Conservation (phyloP, 805 yeast species). For the Starmerella floris region DNA sequence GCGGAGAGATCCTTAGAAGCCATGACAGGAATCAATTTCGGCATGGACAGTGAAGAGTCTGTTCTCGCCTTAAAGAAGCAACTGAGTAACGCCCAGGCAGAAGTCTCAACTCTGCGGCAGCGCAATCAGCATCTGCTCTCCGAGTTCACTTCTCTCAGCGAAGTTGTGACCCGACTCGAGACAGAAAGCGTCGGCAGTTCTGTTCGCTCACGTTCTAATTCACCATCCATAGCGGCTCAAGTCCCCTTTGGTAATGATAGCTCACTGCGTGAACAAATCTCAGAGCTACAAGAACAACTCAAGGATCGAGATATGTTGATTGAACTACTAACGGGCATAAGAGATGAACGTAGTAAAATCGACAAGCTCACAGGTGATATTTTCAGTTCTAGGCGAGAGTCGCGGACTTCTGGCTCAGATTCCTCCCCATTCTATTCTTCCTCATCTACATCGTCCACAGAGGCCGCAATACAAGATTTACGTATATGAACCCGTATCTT, state of each 20-base stretch:
- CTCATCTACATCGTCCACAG: neutral
- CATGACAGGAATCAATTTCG: conserved; percentile 13
- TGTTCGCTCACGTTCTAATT: neutral
- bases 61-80: neutral
- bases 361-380: neutral
- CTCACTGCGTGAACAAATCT: conserved; percentile 46
- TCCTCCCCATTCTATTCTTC: neutral
- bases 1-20: conserved; percentile 21
- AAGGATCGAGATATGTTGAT: conserved; percentile 11
- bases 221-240: neutral
- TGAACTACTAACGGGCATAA: neutral
- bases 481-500: conserved; percentile 1
- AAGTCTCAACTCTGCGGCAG: neutral
- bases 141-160: conserved; percentile 15
- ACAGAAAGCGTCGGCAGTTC: neutral
- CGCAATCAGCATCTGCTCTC: conserved; percentile 9
- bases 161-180: conserved; percentile 12
- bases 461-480: conserved; percentile 8
- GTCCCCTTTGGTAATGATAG: neutral
- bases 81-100: neutral
- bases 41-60: neutral
- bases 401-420: neutral
- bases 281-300: conserved; percentile 40
- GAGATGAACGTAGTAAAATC: neutral
- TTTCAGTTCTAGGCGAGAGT: neutral